phyloP scores from a whole-genome alignment of 2,329 filamentous ascomycete genomes.

The Colletotrichum agaves region DNA sequence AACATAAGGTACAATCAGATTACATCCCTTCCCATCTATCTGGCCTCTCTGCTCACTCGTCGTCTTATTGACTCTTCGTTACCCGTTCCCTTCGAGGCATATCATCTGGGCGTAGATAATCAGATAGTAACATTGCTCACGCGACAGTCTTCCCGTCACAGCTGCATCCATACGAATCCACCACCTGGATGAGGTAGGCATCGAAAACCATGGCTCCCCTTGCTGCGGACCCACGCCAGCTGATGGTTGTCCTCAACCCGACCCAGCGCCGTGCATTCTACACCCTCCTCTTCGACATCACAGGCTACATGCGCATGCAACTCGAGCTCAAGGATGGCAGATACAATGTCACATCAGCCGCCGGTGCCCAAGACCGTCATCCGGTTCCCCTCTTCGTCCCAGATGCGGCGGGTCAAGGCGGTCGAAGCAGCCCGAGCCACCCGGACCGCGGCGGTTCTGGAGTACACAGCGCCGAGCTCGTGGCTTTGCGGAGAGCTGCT shows the following conservation, averaged over 20 bases:
- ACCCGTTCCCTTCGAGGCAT: not conserved
- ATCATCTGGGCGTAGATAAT: not conserved
- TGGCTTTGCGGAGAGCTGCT: constrained; percentile 60
- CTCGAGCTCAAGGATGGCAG: constrained; percentile 52
- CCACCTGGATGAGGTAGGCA: constrained; percentile 15
- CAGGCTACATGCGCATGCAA: constrained; percentile 64
- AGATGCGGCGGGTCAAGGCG: constrained; percentile 23
- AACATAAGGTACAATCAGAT: not conserved
- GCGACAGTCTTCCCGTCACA: not conserved
- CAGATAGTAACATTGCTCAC: no score
- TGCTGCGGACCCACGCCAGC: constrained; percentile 64
- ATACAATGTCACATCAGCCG: constrained; percentile 16
- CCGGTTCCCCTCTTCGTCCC: constrained; percentile 41
- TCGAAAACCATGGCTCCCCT: constrained; percentile 61
- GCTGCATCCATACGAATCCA: not conserved
- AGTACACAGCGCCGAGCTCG: constrained; percentile 40
- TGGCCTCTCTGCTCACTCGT: not conserved
- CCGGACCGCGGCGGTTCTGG: constrained; percentile 32
- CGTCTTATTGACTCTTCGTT: not conserved
- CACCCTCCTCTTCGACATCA: constrained; percentile 61
- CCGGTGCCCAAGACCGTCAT: not conserved
- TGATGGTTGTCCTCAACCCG: constrained; percentile 65
- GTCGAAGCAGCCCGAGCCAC: constrained; percentile 30
- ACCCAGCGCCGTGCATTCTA: constrained; percentile 63
- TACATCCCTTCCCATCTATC: not conserved